phyloP scores from a whole-genome alignment of 2,329 filamentous ascomycete species.

The Trichoderma sp. region DNA sequence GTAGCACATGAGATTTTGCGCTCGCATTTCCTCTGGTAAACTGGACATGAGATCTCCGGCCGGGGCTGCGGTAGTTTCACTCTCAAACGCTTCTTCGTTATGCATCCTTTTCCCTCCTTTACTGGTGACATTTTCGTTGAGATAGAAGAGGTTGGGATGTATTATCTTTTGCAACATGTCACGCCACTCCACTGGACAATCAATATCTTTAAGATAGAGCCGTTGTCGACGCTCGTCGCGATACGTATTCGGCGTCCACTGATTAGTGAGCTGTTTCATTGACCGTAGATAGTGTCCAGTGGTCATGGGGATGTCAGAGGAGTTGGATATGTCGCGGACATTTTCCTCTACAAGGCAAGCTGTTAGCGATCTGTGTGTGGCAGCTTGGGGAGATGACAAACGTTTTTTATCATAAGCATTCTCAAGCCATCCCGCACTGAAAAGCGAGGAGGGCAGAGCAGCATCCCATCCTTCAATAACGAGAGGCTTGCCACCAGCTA shows the following conservation, averaged over 20 bases:
- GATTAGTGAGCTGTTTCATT: constrained; percentile 79
- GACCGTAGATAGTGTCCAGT: constrained; percentile 88
- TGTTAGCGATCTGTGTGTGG: constrained; percentile 26
- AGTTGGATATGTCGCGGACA: constrained; percentile 76
- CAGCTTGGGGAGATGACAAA: constrained; percentile 42
- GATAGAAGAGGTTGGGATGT: constrained; percentile 81
- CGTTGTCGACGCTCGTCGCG: constrained; percentile 79
- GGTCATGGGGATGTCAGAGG: constrained; percentile 77
- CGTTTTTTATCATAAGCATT: constrained; percentile 77
- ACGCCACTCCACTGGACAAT: constrained; percentile 87
- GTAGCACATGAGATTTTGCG: constrained; percentile 97
- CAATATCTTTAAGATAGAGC: constrained; percentile 95
- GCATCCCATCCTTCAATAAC: constrained; percentile 88
- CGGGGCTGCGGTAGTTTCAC: constrained; percentile 62
- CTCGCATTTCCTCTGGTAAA: constrained; percentile 81
- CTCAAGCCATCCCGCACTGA: constrained; percentile 79
- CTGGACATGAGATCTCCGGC: constrained; percentile 96
- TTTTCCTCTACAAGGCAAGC: constrained; percentile 64
- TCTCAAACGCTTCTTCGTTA: constrained; percentile 44
- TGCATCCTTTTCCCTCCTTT: constrained; percentile 37
- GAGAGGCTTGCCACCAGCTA: constrained; percentile 81
- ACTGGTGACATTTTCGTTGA: constrained; percentile 73
- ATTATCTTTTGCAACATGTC: constrained; percentile 76
- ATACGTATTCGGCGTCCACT: constrained; percentile 75
- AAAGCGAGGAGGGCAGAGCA: constrained; percentile 73